Percentiles rank a stretch among this genome's conserved stretches.
These are phyloP conservation scores for Citrullus amarus DNA, from an alignment of 306 rosid species.

Conservation along the genomic window DNA sequence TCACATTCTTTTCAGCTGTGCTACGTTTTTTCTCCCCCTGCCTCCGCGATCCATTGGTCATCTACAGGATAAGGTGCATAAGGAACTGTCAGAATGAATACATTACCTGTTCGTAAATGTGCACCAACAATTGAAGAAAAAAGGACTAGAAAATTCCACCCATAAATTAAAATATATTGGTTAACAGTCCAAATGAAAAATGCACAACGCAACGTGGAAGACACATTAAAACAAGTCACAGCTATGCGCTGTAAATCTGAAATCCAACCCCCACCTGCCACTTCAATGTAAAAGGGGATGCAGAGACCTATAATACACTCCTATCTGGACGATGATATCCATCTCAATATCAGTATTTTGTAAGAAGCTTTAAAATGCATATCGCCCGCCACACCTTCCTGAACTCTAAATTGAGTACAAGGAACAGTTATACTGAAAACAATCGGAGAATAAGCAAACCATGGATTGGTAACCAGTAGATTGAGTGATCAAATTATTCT, in stretches of 20 bases:
- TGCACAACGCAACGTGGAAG: background rate
- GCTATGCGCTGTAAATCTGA: background rate
- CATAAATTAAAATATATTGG: background rate
- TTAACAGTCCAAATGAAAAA: background rate
- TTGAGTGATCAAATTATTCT: background rate
- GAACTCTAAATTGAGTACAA: background rate
- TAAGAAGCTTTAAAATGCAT: background rate
- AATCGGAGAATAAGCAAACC: background rate
- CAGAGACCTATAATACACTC: background rate
- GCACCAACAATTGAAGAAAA: background rate
- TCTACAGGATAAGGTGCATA: conserved; percentile 22
- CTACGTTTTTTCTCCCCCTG: conserved; percentile 43
- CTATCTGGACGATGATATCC: background rate
- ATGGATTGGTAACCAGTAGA: background rate
- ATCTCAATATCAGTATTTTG: background rate
- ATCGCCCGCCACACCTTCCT: background rate
- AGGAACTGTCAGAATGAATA: background rate
- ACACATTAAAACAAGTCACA: background rate
- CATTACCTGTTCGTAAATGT: conserved; percentile 7
- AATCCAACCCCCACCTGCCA: background rate
- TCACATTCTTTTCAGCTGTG: conserved; percentile 62
- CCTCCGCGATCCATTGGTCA: conserved; percentile 29
- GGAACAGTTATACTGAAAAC: background rate
- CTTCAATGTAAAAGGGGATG: background rate
- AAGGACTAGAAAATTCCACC: background rate